Evolutionary conservation across 1,284 basidiomycete genomes (phyloP).

Genomic region (Sanguinoderma infundibulare): DNA sequence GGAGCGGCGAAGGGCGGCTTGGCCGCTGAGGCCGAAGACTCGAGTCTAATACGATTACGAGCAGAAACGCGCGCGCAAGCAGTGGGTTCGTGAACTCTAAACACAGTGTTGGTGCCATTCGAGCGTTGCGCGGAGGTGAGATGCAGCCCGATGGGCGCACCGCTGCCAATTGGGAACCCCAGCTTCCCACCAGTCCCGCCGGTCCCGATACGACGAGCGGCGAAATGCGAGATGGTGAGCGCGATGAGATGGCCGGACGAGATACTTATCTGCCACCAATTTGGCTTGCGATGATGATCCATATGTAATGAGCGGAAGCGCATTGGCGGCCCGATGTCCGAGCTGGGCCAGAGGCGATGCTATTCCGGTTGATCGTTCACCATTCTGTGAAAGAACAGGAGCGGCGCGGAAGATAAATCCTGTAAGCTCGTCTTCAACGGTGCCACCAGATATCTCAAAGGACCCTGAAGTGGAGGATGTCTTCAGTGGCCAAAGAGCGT

Average conservation of each 20-base stretch:
- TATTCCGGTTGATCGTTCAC: too few relatives aligned
- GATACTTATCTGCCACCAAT: too few relatives aligned
- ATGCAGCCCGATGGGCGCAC: background rate
- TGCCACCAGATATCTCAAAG: too few relatives aligned
- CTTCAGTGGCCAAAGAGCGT: too few relatives aligned
- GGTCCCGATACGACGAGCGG: background rate
- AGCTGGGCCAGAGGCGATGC: background rate
- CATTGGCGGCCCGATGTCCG: background rate
- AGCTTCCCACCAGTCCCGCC: background rate
- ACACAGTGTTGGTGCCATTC: background rate
- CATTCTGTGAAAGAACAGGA: too few relatives aligned
- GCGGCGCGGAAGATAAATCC: too few relatives aligned
- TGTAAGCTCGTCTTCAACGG: too few relatives aligned
- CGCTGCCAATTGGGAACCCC: background rate
- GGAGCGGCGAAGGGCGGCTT: background rate
- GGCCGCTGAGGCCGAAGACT: too few relatives aligned
- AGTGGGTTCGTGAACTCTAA: too few relatives aligned
- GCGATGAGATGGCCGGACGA: conserved; percentile 2
- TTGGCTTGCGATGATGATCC: background rate
- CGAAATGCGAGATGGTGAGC: conserved; percentile 5
- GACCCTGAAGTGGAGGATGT: too few relatives aligned
- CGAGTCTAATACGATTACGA: too few relatives aligned
- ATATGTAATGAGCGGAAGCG: background rate
- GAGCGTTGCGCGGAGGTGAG: background rate
- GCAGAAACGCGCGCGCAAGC: too few relatives aligned